A percentile compares a stretch with the other conserved stretches of the same genome.
Conservation (phyloP, 2,329 filamentous ascomycete genomes). For the Fusarium heterosporum region DNA sequence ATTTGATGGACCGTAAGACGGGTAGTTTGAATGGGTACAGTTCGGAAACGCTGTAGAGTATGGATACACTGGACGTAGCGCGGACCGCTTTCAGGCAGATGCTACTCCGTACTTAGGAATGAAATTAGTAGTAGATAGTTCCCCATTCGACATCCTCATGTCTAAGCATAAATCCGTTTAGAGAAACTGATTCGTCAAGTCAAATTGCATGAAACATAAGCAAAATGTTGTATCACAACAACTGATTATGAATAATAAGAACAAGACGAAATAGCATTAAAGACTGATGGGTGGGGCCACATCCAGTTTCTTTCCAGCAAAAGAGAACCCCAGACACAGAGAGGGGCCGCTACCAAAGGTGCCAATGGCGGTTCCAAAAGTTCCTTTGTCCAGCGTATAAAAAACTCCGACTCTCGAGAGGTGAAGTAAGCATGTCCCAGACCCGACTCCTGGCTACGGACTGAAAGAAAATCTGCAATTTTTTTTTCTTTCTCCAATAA, state of each 20-base stretch:
- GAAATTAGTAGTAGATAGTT: not conserved
- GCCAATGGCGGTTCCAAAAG: constrained; percentile 46
- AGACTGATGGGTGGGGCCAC: constrained; percentile 17
- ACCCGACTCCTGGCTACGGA: not conserved
- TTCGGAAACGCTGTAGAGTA: constrained; percentile 19
- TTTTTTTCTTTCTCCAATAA: constrained; percentile 20
- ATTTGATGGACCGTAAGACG: constrained; percentile 34
- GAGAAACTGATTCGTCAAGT: constrained; percentile 3
- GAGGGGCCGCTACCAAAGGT: constrained; percentile 47
- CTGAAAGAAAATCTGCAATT: constrained; percentile 15
- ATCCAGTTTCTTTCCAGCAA: constrained; percentile 4
- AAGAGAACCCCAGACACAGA: constrained; percentile 32
- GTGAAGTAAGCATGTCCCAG: constrained; percentile 20
- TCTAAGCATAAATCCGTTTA: not conserved
- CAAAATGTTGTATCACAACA: constrained; percentile 6
- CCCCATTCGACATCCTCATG: not conserved
- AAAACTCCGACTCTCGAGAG: not conserved
- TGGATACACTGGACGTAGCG: not conserved
- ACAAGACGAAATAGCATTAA: constrained; percentile 3
- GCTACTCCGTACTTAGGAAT: not conserved
- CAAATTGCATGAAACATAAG: constrained; percentile 4
- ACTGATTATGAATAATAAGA: constrained; percentile 24
- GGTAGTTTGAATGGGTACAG: constrained; percentile 36
- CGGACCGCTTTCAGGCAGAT: not conserved
- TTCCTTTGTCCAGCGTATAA: constrained; percentile 36